These are phyloP conservation scores for Apiospora saccharicola DNA, from an alignment of 2,329 filamentous ascomycete species.

Conservation along the genomic window DNA sequence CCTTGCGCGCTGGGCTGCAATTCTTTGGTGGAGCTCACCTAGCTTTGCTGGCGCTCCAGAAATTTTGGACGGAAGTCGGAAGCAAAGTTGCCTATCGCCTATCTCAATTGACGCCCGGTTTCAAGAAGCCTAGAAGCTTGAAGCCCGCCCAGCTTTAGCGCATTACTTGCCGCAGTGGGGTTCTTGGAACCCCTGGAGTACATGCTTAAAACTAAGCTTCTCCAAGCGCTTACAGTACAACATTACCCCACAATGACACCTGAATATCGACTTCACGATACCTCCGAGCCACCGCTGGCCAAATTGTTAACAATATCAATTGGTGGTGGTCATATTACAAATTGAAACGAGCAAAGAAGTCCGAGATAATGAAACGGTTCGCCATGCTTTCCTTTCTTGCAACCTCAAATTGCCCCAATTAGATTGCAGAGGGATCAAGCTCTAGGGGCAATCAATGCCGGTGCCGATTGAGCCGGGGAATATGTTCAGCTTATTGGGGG, in stretches of 20 bases:
- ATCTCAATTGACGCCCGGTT: not conserved
- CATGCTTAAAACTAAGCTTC: slow-evolving; percentile 14
- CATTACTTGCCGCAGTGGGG: not conserved
- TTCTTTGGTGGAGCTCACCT: not conserved
- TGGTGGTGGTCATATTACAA: not conserved
- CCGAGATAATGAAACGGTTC: not conserved
- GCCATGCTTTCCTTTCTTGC: not conserved
- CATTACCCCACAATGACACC: not conserved
- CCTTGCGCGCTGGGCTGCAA: not conserved
- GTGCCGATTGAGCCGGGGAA: slow-evolving; percentile 8
- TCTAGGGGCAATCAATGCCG: slow-evolving; percentile 5
- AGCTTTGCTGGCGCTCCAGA: slow-evolving; percentile 14
- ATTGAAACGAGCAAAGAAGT: not conserved
- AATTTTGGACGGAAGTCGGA: slow-evolving; percentile 20
- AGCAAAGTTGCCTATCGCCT: slow-evolving; percentile 21
- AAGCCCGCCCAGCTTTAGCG: not conserved
- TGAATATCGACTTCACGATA: not conserved
- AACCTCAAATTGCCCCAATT: not conserved
- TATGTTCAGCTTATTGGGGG: not conserved
- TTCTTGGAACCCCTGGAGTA: not conserved
- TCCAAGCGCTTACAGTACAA: not conserved
- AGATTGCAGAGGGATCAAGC: not conserved
- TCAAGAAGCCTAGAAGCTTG: not conserved
- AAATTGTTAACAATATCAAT: not conserved
- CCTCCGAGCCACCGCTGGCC: not conserved